A percentile compares a stretch with the other conserved stretches of the same genome.
Conservation (phyloP, 1,284 basidiomycete genomes). For the Cutaneotrichosporon sp. region DNA sequence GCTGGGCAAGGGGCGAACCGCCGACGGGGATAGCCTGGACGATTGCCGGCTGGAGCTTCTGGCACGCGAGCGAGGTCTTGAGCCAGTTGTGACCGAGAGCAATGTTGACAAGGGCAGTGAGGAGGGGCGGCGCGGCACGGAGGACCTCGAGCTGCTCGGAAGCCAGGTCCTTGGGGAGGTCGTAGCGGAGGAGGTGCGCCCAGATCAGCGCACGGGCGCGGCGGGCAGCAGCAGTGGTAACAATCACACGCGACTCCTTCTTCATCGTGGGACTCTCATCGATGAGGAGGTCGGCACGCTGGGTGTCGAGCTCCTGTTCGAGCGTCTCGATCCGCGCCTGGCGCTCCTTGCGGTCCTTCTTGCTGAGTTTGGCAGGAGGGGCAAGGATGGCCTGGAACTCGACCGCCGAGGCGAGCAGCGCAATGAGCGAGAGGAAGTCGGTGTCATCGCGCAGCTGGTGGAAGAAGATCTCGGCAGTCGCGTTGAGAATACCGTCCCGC, state of each 20-base stretch:
- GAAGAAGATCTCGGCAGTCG: constrained; percentile 87
- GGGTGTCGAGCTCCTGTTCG: constrained; percentile 60
- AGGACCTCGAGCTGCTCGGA: constrained; percentile 70
- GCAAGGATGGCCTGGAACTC: constrained; percentile 57
- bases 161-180: constrained; percentile 62
- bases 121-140: constrained; percentile 68
- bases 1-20: constrained; percentile 63
- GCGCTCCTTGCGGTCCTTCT: constrained; percentile 52
- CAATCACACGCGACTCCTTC: constrained; percentile 33
- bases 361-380: constrained; percentile 38
- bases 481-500: constrained; percentile 84
- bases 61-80: constrained; percentile 70
- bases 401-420: constrained; percentile 70
- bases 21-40: constrained; percentile 77
- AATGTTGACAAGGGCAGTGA: constrained; percentile 81
- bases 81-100: constrained; percentile 88
- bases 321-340: constrained; percentile 60
- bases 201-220: constrained; percentile 75
- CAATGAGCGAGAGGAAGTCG: constrained; percentile 70
- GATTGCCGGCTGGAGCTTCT: constrained; percentile 80
- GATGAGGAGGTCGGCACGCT: constrained; percentile 53
- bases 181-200: constrained; percentile 78
- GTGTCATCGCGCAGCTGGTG: constrained; percentile 79
- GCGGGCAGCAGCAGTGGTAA: constrained; percentile 47
- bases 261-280: constrained; percentile 39